phyloP scores from a whole-genome alignment of 805 yeast genomes.

The Lipomyces kockii region DNA sequence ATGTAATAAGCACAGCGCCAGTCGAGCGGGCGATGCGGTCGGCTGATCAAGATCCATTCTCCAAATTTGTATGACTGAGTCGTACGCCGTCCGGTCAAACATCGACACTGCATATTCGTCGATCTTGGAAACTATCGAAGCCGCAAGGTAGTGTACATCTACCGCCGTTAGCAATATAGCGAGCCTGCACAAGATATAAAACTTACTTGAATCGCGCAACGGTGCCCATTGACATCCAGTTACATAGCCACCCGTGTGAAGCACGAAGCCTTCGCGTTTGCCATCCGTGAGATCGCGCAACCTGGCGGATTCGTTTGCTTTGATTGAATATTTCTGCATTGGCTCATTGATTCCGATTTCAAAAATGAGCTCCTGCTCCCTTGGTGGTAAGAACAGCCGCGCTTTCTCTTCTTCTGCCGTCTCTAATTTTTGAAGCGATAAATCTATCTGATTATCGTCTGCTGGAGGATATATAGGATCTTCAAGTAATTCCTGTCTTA shows the following conservation, averaged over 20 bases:
- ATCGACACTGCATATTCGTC: constrained; percentile 18
- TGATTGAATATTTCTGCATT: background rate
- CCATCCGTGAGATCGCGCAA: constrained; percentile 10
- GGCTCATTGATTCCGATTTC: constrained; percentile 15
- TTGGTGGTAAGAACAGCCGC: background rate
- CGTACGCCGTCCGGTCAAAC: constrained; percentile 4
- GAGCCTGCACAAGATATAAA: background rate
- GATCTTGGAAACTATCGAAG: constrained; percentile 15
- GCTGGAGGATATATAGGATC: background rate
- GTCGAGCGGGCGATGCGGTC: constrained; percentile 3
- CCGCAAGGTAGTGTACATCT: constrained; percentile 27
- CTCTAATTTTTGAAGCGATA: background rate
- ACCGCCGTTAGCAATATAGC: background rate
- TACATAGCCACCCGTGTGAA: constrained; percentile 31
- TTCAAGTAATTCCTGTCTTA: constrained; percentile 6
- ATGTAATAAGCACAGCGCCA: constrained; percentile 20
- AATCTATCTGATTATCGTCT: background rate
- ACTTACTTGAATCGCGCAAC: constrained; percentile 13
- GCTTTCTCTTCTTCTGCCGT: background rate
- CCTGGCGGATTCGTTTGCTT: background rate
- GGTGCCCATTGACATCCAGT: constrained; percentile 35
- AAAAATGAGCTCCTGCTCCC: background rate
- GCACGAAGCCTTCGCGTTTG: constrained; percentile 18
- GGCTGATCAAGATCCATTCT: constrained; percentile 5
- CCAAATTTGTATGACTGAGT: constrained; percentile 35